Evolutionary conservation across 164 flowering plant species (phyloP), one percentile per base, ranked within the genome.

Genomic region (Protea cynaroides): DNA sequence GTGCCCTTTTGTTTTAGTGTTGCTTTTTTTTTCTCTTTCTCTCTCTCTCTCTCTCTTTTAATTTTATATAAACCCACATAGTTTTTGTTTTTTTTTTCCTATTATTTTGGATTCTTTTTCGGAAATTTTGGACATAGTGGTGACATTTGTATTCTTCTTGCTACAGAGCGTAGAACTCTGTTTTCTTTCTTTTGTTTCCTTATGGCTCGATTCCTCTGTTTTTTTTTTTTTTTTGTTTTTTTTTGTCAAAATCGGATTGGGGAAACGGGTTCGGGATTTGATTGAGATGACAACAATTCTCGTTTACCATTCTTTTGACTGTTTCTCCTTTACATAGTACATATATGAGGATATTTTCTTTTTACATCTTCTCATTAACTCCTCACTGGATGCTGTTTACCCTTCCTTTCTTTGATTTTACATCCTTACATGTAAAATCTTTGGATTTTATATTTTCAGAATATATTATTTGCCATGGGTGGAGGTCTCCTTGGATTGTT

Each of bases 211-310:
- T 29, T 29, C 34, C 5, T 2, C 34, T 29, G 34, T 29, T 29
- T 29, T n/a, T n/a, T n/a, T n/a, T n/a, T n/a, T n/a, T n/a, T n/a
- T 72, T 25, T 37, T 29, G 75, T 70, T 29, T 29, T 29, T 29
- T 29, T 5, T 29, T 5, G 34, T 29, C 34, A 29, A 29, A 29
- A 29, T 29, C 34, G 5, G 5, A 29, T 29, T 29, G 34, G 34
- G 34, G 34, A 29, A 29, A 5, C 2, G 34, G 34, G 34, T 29
- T 29, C 5, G 34, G 34, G 34, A 69, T 74, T 71, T 72, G 81
- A 75, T 70, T 69, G 75, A 81, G 71, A 66, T 62, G 77, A 77
- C 75, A 67, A 34, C 17, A 63, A 54, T 61, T 72, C 60, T 63
- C 62, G 34, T 64, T 47, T 67, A 25, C 55, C 34, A 44, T 70